phyloP scores from a whole-genome alignment of 2,329 filamentous ascomycete genomes.

The Exutisphaerella laricina region DNA sequence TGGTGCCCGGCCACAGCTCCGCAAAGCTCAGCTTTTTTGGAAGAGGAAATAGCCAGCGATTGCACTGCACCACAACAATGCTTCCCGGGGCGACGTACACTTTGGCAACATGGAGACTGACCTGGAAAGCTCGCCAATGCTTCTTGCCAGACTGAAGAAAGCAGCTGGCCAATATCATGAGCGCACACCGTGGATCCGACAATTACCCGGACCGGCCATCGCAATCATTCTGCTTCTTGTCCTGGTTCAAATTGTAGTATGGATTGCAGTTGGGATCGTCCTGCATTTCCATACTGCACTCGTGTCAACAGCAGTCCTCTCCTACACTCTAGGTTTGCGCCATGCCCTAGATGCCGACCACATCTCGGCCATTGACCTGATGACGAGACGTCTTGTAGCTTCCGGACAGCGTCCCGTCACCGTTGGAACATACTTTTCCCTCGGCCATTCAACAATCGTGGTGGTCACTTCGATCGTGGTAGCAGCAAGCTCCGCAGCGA shows the following conservation, averaged over 20 bases:
- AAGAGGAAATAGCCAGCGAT: too few relatives aligned
- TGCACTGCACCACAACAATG: too few relatives aligned
- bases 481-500: conserved; percentile 79
- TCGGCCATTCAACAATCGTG: conserved; percentile 92
- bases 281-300: conserved; percentile 49
- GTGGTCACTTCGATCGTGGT: conserved; percentile 86
- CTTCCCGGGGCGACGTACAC: too few relatives aligned
- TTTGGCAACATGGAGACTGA: conserved; percentile 13
- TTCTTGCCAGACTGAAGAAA: conserved; percentile 15
- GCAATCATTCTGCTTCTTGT: conserved; percentile 52
- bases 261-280: conserved; percentile 54
- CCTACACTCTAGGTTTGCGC: conserved; percentile 82
- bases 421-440: conserved; percentile 88
- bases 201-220: conserved; percentile 52
- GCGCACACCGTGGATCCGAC: conserved; percentile 50
- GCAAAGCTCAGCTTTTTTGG: too few relatives aligned
- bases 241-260: conserved; percentile 52
- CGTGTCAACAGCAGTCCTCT: conserved; percentile 73
- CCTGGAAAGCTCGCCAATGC: conserved; percentile 8
- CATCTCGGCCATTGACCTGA: conserved; percentile 85
- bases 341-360: conserved; percentile 99
- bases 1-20: not conserved
- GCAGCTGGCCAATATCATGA: conserved; percentile 40
- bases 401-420: conserved; percentile 80
- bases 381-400: conserved; percentile 84